Conservation (phyloP, 2,329 filamentous ascomycete species). For the Xylaria sp. region DNA sequence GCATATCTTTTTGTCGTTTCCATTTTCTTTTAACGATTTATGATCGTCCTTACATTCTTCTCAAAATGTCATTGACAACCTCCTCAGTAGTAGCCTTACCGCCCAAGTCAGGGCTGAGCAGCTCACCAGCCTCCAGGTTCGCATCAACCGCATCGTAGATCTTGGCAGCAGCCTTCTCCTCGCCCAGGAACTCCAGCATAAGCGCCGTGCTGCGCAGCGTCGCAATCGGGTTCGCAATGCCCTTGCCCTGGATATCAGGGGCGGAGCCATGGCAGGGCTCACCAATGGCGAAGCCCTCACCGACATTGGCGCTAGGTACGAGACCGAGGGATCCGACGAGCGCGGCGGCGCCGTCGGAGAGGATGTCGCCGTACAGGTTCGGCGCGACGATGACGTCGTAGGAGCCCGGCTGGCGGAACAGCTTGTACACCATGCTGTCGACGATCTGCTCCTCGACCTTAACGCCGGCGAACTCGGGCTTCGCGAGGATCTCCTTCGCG, state of each 20-base stretch:
- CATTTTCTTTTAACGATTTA: neutral
- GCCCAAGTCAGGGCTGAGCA: conserved; percentile 84
- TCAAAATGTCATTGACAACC: conserved; percentile 82
- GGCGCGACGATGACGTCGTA: conserved; percentile 98
- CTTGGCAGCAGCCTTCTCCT: conserved; percentile 77
- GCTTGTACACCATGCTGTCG: conserved; percentile 99
- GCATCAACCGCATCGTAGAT: conserved; percentile 92
- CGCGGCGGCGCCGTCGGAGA: conserved; percentile 91
- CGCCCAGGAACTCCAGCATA: conserved; percentile 93
- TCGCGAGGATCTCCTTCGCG: conserved; percentile 65
- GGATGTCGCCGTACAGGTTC: conserved; percentile 94
- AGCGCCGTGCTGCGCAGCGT: conserved; percentile 85
- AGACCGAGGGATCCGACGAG: conserved; percentile 88
- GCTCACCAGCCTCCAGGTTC: conserved; percentile 75
- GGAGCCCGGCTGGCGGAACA: conserved; percentile 88
- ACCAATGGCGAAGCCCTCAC: conserved; percentile 89
- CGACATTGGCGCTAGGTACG: conserved; percentile 92
- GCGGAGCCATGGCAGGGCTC: conserved; percentile 97
- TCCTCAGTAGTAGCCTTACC: conserved; percentile 80
- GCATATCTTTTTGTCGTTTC: neutral
- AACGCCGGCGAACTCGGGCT: conserved; percentile 56
- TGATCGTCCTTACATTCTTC: conserved; percentile 56
- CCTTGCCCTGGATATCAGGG: conserved; percentile 88
- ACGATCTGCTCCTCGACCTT: conserved; percentile 94
- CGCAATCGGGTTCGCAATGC: conserved; percentile 93